Conservation (phyloP, 75 land plant genomes). For the Chamaecyparis obtusa region DNA sequence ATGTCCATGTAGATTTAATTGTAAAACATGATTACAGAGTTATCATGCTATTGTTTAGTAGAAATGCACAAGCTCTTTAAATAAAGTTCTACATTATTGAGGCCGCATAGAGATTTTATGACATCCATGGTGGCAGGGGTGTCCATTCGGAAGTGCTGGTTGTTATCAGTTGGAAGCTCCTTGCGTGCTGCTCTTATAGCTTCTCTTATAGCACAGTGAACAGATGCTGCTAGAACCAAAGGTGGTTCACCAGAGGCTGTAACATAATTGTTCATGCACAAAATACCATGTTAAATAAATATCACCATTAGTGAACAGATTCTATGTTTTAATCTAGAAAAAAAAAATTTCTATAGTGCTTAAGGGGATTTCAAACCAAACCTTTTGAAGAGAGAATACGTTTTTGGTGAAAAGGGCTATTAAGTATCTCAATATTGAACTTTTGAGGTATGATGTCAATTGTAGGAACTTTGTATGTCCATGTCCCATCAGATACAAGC, state of each 20-base stretch:
- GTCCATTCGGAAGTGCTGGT: constrained; percentile 11
- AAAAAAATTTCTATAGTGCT: background rate
- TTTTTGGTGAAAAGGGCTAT: constrained; percentile 67
- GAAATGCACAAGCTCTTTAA: background rate
- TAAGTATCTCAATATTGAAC: constrained; percentile 75
- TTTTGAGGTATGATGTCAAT: constrained; percentile 78
- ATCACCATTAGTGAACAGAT: background rate
- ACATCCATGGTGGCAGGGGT: constrained; percentile 10
- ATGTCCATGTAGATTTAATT: background rate
- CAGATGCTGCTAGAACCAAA: constrained; percentile 36
- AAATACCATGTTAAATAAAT: background rate
- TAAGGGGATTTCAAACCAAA: background rate
- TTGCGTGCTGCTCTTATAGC: constrained; percentile 21
- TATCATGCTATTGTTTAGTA: background rate
- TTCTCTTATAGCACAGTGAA: constrained; percentile 36
- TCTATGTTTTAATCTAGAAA: background rate
- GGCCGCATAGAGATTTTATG: constrained; percentile 1
- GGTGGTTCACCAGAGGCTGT: constrained; percentile 15
- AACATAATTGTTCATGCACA: background rate
- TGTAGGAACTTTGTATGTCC: constrained; percentile 66
- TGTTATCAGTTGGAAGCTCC: background rate
- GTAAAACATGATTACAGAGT: background rate
- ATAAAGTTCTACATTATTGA: constrained; percentile 9
- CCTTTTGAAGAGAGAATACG: constrained; percentile 93
- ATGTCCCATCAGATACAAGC: constrained; percentile 40